Conservation (phyloP, 768 basidiomycete genomes). For the Tulasnella sp. region DNA sequence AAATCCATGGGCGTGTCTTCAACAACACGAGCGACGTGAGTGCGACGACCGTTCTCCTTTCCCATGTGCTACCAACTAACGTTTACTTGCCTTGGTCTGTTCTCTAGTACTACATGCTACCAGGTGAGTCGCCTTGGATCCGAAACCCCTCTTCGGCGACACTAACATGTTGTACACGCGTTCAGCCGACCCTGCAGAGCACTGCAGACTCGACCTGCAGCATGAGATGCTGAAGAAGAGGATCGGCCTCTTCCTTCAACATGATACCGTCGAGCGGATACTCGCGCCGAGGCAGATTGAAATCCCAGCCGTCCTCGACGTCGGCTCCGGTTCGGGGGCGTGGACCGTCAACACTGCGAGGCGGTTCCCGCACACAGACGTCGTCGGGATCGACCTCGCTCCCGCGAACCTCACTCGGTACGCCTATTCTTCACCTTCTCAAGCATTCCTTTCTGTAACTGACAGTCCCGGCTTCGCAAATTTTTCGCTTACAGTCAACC, state of each 20-base stretch:
- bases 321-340: conserved; percentile 2
- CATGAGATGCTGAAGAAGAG: not conserved
- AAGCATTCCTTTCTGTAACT: not conserved
- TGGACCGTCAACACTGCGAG: not conserved
- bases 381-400: conserved; percentile 5
- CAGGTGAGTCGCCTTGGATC: not conserved
- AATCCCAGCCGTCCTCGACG: not conserved
- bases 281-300: conserved; percentile 1
- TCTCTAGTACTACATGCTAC: not conserved
- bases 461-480: not conserved
- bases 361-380: not conserved
- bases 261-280: not conserved
- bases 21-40: not conserved
- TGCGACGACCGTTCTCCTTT: not conserved
- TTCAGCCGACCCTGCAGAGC: not conserved
- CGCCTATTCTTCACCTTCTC: not conserved
- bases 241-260: not conserved
- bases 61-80: not conserved
- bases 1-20: not conserved
- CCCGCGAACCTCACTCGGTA: not conserved
- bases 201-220: conserved; percentile 4
- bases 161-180: not conserved
- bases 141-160: not conserved
- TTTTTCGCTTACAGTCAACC: not conserved
- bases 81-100: not conserved